Evolutionary conservation across 2,329 filamentous ascomycete species (phyloP).

Genomic region (Macroventuria anomochaeta): DNA sequence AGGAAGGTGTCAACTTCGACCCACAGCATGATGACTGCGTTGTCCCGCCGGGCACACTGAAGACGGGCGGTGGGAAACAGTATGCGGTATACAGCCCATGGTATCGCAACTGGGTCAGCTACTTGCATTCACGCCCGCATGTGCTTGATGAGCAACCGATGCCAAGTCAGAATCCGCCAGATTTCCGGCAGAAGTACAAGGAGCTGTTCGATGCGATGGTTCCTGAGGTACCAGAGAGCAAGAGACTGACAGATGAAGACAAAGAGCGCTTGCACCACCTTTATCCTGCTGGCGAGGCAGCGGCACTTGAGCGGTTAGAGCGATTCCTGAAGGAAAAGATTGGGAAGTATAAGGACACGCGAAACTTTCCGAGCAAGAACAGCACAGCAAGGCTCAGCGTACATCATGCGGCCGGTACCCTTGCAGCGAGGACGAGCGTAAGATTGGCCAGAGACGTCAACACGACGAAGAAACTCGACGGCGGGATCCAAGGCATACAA

Average conservation of each 20-base stretch:
- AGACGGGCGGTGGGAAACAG: constrained; percentile 73
- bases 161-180: constrained; percentile 62
- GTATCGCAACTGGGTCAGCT: constrained; percentile 76
- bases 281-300: constrained; percentile 55
- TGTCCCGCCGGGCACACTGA: constrained; percentile 73
- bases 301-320: constrained; percentile 50
- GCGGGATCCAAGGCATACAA: constrained; percentile 50
- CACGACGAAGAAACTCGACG: constrained; percentile 61
- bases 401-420: constrained; percentile 55
- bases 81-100: constrained; percentile 87
- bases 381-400: constrained; percentile 51
- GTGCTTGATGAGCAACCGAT: constrained; percentile 67
- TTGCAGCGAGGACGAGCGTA: constrained; percentile 54
- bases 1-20: constrained; percentile 71
- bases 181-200: constrained; percentile 57
- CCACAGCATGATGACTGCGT: constrained; percentile 82
- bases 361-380: constrained; percentile 53
- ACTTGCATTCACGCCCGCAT: constrained; percentile 73
- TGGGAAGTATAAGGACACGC: constrained; percentile 48
- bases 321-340: constrained; percentile 57
- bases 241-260: constrained; percentile 57
- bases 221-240: constrained; percentile 64
- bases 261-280: constrained; percentile 50
- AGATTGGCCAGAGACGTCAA: constrained; percentile 60
- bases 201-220: constrained; percentile 42